Base-by-base conservation (phyloP, 2,329 filamentous ascomycete genomes). In the Cladosporium sp. region DNA sequence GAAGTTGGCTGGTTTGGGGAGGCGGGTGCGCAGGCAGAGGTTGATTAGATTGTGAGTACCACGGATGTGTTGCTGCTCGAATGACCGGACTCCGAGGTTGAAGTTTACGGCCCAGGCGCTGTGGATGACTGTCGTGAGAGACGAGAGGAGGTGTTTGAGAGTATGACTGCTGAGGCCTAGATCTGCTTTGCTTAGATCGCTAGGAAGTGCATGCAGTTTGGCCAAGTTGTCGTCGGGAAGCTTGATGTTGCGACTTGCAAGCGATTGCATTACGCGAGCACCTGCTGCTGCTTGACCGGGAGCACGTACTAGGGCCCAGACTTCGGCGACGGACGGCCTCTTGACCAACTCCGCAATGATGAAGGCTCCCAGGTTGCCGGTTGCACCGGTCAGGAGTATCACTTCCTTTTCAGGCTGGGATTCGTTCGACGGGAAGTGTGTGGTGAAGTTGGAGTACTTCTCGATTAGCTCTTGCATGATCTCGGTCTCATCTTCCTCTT, bases 341-440 rank as follows among this genome's bases (percentile, higher is more conserved):
- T 40, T 58, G 20, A 71, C 65, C 4, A 76, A 62, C 34, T 74
- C 68, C 1, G 70, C 62, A 1, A 84, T 75, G 1, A 86, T 73
- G 62, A 87, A 84, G 0, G 82, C 77, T 1, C 86, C 86, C 0
- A 89, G 74, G 1, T 84, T 85, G 1, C 86, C 86, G 0, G 86
- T 89, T 0, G 81, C 80, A 1, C 86, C 86, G 0, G 86, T 89
- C 3, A 89, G 61, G 32, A 68, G 42, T 1, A 85, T 70, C 32
- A 68, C 65, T 48, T 63, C 45, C 50, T 64, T 51, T 3, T 56
- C 58, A 10, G 61, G 58, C 39, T 51, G 55, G 22, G 34, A 19
- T 15, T 25, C 25, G 44, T 24, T 22, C 10, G 53, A 37, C 4
- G 65, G 62, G 57, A 65, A 42, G 56, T 70, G 69, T 17, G 53